phyloP scores from a whole-genome alignment of 176 grass and related monocot genomes.

The Alloteropsis semialata region DNA sequence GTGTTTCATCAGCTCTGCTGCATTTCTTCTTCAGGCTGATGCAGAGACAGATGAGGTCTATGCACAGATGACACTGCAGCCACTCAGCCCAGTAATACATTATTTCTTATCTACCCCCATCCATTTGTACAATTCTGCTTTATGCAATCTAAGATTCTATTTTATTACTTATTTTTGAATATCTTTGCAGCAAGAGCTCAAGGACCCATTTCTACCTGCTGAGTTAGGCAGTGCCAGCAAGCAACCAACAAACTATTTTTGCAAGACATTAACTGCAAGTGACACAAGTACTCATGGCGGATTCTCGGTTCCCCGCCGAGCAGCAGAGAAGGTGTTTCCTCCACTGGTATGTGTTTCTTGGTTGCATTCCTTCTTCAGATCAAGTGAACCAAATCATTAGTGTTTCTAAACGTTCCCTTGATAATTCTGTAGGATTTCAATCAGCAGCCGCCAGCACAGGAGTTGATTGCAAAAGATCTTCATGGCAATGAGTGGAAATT shows the following conservation, averaged over 20 bases:
- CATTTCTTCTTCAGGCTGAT: conserved; percentile 70
- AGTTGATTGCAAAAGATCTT: conserved; percentile 86
- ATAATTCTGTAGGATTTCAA: conserved; percentile 77
- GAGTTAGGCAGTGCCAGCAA: conserved; percentile 78
- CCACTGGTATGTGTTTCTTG: conserved; percentile 61
- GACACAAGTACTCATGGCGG: conserved; percentile 99
- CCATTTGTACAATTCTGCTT: neutral
- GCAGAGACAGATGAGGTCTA: conserved; percentile 96
- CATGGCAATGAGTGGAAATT: conserved; percentile 99
- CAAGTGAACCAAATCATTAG: neutral
- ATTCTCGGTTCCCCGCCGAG: conserved; percentile 94
- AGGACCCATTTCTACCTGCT: conserved; percentile 79
- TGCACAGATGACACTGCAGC: conserved; percentile 90
- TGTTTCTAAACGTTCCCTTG: conserved; percentile 31
- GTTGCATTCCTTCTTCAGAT: conserved; percentile 7
- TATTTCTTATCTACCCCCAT: conserved; percentile 18
- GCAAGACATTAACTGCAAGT: conserved; percentile 97
- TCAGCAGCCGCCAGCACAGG: conserved; percentile 90
- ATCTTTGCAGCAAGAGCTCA: conserved; percentile 74
- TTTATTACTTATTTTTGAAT: neutral
- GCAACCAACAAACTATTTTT: conserved; percentile 96
- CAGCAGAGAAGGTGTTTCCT: conserved; percentile 98
- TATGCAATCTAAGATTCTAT: conserved; percentile 7
- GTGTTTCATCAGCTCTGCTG: conserved; percentile 18
- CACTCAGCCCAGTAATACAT: conserved; percentile 70